Evolutionary conservation across 495 filamentous ascomycete genomes (phyloP).

Genomic region (Acidomyces sp.): DNA sequence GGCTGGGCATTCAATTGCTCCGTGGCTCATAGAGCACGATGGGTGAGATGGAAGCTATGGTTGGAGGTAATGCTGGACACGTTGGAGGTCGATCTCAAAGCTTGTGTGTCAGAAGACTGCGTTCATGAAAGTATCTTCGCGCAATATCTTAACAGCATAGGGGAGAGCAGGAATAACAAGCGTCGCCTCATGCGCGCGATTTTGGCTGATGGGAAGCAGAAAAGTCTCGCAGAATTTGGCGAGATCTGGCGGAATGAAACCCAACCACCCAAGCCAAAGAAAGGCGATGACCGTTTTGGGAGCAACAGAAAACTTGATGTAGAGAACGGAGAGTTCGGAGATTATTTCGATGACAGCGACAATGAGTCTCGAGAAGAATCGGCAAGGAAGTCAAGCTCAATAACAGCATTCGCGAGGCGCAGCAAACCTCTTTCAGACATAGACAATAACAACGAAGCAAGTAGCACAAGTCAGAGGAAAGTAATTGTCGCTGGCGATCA

Average conservation of each 20-base stretch:
- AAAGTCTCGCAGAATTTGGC: conserved; percentile 40
- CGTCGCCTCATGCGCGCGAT: conserved; percentile 43
- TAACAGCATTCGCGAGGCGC: conserved; percentile 3
- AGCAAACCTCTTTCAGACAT: background rate
- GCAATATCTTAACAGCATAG: conserved; percentile 37
- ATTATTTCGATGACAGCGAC: conserved; percentile 40
- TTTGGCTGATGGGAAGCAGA: conserved; percentile 45
- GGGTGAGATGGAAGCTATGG: conserved; percentile 76
- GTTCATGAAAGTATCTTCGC: conserved; percentile 38
- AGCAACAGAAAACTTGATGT: conserved; percentile 39
- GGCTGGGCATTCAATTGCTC: conserved; percentile 95
- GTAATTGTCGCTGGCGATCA: background rate
- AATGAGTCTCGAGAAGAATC: conserved; percentile 10
- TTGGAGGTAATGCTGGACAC: conserved; percentile 67
- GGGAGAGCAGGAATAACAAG: conserved; percentile 29
- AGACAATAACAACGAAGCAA: conserved; percentile 18
- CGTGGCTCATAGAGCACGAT: conserved; percentile 51
- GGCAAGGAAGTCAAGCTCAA: conserved; percentile 1
- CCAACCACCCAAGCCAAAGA: conserved; percentile 29
- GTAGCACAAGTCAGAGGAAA: conserved; percentile 6
- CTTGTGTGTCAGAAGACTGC: conserved; percentile 27
- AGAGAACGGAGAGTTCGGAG: conserved; percentile 43
- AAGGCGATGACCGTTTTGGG: conserved; percentile 23
- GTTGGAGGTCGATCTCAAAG: conserved; percentile 60
- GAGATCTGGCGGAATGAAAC: conserved; percentile 51